A percentile compares a stretch with the other conserved stretches of the same genome.
phyloP scores from a whole-genome alignment of 139 green algal genomes.

The Deuterostichococcus epilithicus region DNA sequence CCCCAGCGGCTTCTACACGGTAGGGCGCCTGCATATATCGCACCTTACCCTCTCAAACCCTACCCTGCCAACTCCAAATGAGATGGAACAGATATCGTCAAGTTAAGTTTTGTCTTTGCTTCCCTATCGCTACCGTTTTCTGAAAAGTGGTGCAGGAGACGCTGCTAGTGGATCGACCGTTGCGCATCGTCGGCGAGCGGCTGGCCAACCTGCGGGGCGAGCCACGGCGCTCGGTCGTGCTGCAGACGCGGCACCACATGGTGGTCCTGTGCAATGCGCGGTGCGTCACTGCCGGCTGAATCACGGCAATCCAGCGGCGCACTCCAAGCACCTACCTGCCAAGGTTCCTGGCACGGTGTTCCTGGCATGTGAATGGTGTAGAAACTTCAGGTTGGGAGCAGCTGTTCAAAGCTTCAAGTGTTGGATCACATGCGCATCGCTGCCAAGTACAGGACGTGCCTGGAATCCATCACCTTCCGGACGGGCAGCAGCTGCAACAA shows the following conservation, averaged over 20 bases:
- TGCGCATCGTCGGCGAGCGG: not conserved
- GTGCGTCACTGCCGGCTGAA: not conserved
- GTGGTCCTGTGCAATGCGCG: constrained; percentile 5
- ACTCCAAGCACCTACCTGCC: too few relatives aligned
- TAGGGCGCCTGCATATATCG: not conserved
- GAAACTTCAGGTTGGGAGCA: too few relatives aligned
- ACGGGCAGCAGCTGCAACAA: not conserved
- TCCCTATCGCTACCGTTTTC: too few relatives aligned
- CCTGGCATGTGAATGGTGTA: too few relatives aligned
- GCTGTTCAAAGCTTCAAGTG: too few relatives aligned
- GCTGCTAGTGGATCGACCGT: constrained; percentile 4
- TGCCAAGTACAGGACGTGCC: not conserved
- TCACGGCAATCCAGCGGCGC: too few relatives aligned
- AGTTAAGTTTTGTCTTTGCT: too few relatives aligned
- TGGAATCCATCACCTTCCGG: not conserved
- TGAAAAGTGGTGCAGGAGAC: constrained; percentile 1
- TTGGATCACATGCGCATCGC: not conserved
- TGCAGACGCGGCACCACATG: not conserved
- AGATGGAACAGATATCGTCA: too few relatives aligned
- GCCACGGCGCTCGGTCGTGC: not conserved
- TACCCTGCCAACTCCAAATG: too few relatives aligned
- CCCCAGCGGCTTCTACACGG: constrained; percentile 4
- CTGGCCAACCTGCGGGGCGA: not conserved
- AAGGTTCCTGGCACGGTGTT: too few relatives aligned
- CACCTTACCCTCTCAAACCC: too few relatives aligned